Evolutionary conservation across 1,139 yeast species (phyloP).

Genomic region (Zygosaccharomyces pseudobailii): DNA sequence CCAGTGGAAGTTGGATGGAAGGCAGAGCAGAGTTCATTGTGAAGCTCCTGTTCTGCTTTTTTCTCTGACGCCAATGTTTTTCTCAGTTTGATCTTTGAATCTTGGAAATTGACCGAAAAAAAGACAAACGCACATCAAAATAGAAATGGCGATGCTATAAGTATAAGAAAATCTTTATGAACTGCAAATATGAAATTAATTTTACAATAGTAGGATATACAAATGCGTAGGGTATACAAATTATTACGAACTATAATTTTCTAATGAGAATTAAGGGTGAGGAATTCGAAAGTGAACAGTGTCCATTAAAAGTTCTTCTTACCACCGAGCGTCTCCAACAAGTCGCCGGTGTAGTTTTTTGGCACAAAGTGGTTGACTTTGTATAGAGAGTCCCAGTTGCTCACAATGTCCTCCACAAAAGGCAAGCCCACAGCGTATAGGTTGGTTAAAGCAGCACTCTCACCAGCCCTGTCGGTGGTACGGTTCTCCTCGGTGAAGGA

Average conservation of each 20-base stretch:
- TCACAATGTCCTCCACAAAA: conserved; percentile 48
- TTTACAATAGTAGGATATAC: not conserved
- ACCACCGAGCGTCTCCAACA: conserved; percentile 48
- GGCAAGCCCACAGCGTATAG: conserved; percentile 54
- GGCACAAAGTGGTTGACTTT: conserved; percentile 41
- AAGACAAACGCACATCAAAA: not conserved
- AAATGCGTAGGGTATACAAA: not conserved
- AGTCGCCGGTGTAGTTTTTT: conserved; percentile 56
- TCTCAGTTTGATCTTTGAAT: not conserved
- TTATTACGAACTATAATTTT: not conserved
- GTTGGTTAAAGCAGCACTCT: conserved; percentile 45
- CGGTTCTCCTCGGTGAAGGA: not conserved
- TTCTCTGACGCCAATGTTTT: not conserved
- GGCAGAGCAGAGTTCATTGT: conserved; percentile 31
- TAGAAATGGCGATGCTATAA: not conserved
- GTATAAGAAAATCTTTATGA: no score
- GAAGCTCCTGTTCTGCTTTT: not conserved
- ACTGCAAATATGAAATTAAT: no score
- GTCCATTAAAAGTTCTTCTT: conserved; percentile 9
- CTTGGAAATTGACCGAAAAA: not conserved
- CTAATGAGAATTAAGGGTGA: not conserved
- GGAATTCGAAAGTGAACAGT: not conserved
- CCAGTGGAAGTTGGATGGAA: conserved; percentile 51
- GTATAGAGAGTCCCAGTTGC: conserved; percentile 50
- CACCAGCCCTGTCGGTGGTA: not conserved